Evolutionary conservation across 2,329 filamentous ascomycete genomes (phyloP), one percentile per base, ranked within the genome.

Genomic region (Dactylonectria macrodidyma): DNA sequence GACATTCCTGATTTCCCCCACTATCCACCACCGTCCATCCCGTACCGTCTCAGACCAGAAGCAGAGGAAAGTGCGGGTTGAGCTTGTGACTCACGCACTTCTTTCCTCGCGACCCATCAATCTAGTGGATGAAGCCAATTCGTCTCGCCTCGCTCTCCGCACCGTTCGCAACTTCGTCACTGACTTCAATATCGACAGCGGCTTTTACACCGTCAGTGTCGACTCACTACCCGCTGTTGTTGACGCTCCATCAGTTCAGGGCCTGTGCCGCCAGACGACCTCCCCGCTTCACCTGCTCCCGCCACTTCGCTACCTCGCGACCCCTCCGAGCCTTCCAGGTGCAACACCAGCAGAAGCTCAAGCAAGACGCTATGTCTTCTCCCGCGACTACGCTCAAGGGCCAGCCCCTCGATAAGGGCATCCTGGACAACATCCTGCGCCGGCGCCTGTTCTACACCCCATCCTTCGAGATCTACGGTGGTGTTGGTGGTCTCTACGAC

Each of bases 371-470:
- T 65, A 89, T 88, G 87, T 81, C 84, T 57, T 81, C 85, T 65
- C 81, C 84, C 64, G 86, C 86, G 38, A 96, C 93, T 73, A 97
- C 95, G 67, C 90, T 94, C 79, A 95, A 93, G 84, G 96, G 95
- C 77, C 91, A 97, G 86, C 91, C 93, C 83, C 92, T 99, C 76
- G 95, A 98, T 83, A 91, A 94, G 78, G 85, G 88, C 67, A 86
- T 89, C 65, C 90, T 98, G 78, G 96, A 98, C 79, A 92, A 91
- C 69, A 89, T 98, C 78, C 91, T 98, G 76, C 91, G 93, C 74
- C 92, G 95, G 73, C 93, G 95, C 81, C 87, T 95, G 84, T 98
- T 98, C 87, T 97, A 96, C 84, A 97, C 95, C 71, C 95, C 95
- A 61, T 92, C 95, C 62, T 98, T 98, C 82, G 96, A 98, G 83